These are phyloP conservation scores for Pythium vanterpoolii DNA, from an alignment of 352 stramenopile species.

Conservation along the genomic window DNA sequence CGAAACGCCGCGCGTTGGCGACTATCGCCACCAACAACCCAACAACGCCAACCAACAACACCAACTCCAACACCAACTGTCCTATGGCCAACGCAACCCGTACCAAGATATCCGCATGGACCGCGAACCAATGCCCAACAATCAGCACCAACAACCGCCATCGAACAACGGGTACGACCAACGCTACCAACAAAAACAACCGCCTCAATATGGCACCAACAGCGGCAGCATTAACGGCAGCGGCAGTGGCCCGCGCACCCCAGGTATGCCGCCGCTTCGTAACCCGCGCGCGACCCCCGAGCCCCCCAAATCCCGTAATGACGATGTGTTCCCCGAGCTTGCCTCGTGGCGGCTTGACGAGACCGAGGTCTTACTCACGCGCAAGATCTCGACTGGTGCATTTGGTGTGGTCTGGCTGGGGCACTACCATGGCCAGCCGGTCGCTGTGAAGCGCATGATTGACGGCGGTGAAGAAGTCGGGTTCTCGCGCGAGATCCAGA, in stretches of 20 bases:
- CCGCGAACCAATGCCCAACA: constrained; percentile 23
- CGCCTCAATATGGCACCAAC: background rate
- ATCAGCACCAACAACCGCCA: constrained; percentile 26
- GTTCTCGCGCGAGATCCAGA: constrained; percentile 81
- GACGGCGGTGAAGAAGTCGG: constrained; percentile 74
- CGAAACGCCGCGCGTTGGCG: constrained; percentile 9
- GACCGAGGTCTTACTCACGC: constrained; percentile 77
- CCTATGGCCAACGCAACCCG: constrained; percentile 1
- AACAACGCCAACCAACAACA: too few relatives aligned
- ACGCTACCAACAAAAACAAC: constrained; percentile 24
- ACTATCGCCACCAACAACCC: constrained; percentile 12
- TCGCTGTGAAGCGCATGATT: constrained; percentile 87
- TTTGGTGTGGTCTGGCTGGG: constrained; percentile 84
- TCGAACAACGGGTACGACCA: constrained; percentile 4
- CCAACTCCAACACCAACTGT: too few relatives aligned
- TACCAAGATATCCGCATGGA: constrained; percentile 18
- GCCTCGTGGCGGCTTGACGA: constrained; percentile 74
- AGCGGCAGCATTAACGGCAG: background rate
- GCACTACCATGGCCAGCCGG: constrained; percentile 82
- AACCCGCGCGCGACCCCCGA: constrained; percentile 1
- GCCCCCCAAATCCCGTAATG: constrained; percentile 30
- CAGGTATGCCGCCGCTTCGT: background rate
- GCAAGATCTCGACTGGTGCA: constrained; percentile 77
- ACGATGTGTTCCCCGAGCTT: constrained; percentile 72
- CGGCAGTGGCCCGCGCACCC: background rate